Conservation (phyloP, 192 early-diverging fungal species). For the Allomyces arbusculus region DNA sequence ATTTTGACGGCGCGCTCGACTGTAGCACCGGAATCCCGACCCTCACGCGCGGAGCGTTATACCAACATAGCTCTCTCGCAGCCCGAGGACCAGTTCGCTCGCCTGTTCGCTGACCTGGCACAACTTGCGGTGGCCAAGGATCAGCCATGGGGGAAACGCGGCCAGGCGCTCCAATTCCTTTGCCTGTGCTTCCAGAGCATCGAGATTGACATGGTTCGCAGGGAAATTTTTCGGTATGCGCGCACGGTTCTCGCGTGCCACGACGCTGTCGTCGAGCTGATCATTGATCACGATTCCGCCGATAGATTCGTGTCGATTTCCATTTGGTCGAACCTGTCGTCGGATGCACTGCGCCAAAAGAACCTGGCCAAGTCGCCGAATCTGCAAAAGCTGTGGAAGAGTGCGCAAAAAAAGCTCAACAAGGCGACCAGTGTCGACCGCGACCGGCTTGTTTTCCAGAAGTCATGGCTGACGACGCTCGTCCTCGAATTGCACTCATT, state of each 20-base stretch:
- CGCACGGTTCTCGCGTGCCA: neutral
- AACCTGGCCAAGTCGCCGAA: conserved; percentile 38
- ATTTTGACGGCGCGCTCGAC: too few relatives aligned
- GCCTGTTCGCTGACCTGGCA: too few relatives aligned
- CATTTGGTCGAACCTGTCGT: conserved; percentile 50
- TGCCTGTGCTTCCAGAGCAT: conserved; percentile 66
- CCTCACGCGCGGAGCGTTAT: too few relatives aligned
- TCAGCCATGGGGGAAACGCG: neutral
- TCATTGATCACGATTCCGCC: neutral
- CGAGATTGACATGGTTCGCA: conserved; percentile 54
- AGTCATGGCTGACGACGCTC: neutral
- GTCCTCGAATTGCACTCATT: conserved; percentile 26
- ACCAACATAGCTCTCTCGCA: too few relatives aligned
- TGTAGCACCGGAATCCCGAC: too few relatives aligned
- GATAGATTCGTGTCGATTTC: conserved; percentile 43
- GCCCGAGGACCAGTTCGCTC: too few relatives aligned
- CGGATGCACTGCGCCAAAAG: conserved; percentile 22
- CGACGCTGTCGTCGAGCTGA: neutral
- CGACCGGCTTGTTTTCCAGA: neutral
- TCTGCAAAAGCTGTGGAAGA: conserved; percentile 46
- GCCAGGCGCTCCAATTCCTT: conserved; percentile 27
- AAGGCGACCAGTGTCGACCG: conserved; percentile 17
- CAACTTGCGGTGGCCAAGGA: too few relatives aligned
- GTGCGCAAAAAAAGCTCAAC: conserved; percentile 26
- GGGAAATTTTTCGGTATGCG: conserved; percentile 43